Evolutionary conservation across 2,329 filamentous ascomycete species (phyloP), one percentile per base, ranked within the genome.

Genomic region (Pestalotiopsis sp.): DNA sequence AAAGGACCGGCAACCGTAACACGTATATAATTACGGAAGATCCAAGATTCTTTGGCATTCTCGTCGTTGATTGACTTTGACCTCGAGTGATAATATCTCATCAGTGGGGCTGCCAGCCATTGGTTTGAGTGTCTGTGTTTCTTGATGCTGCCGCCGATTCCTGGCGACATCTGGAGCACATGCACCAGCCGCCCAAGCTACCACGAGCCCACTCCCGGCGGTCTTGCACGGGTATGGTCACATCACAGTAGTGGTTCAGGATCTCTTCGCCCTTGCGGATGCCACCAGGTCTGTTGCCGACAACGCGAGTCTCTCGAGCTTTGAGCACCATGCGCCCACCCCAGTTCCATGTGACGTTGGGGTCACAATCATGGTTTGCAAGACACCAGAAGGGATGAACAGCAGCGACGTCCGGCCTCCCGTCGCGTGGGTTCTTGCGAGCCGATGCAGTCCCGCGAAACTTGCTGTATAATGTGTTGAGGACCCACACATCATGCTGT

Each of bases 371-470:
- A 78, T 99, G 96, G 75, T 99, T 99, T 35, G 95, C 94, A 38
- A 98, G 85, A 80, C 94, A 98, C 94, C 96, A 99, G 73, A 97
- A 89, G 1, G 95, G 94, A 80, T 98, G 94, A 35, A 98, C 94
- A 35, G 95, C 95, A 35, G 93, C 94, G 4, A 97, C 92, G 74
- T 98, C 96, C 0, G 96, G 95, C 10, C 93, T 89, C 3, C 94
- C 93, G 70, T 95, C 92, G 73, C 88, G 87, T 0, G 86, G 86
- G 70, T 88, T 94, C 72, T 96, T 91, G 52, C 93, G 88, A 4
- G 94, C 95, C 2, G 94, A 97, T 0, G 96, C 96, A 0, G 94
- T 97, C 65, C 94, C 96, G 26, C 96, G 89, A 78, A 98, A 97
- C 78, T 98, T 98, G 71, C 92, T 89, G 78, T 95, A 97, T 4